These are phyloP conservation scores for Uromyces viciae-fabae DNA, from an alignment of 1,284 basidiomycete genomes.

Conservation along the genomic window DNA sequence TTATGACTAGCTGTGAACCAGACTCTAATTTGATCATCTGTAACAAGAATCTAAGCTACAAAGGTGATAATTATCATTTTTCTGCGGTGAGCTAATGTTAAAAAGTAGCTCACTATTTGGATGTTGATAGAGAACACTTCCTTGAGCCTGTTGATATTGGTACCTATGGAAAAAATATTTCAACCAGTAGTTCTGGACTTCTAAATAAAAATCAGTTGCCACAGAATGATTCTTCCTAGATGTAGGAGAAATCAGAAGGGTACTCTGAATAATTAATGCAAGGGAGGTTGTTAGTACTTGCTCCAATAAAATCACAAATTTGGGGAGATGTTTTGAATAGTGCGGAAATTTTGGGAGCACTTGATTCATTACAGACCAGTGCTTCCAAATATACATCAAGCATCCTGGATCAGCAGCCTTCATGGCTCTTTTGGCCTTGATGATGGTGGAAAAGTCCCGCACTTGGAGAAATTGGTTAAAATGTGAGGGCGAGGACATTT, in stretches of 20 bases:
- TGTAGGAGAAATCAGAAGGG: not conserved
- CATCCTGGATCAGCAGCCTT: constrained; percentile 1
- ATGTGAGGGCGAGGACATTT: not conserved
- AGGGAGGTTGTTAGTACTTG: not conserved
- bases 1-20: not conserved
- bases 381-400: constrained; percentile 1
- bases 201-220: not conserved
- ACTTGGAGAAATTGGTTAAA: not conserved
- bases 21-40: not conserved
- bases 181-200: constrained; percentile 11
- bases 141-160: constrained; percentile 15
- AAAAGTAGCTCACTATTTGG: not conserved
- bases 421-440: constrained; percentile 15
- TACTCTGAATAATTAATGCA: not conserved
- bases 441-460: constrained; percentile 14
- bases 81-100: not conserved
- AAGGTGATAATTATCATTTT: not conserved
- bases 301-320: not conserved
- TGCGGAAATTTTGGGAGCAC: not conserved
- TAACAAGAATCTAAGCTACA: not conserved
- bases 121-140: constrained; percentile 18
- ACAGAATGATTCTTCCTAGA: not conserved
- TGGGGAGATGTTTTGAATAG: constrained; percentile 6
- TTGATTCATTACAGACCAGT: not conserved
- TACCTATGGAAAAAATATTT: constrained; percentile 22